Evolutionary conservation across 139 green algal species (phyloP).

Genomic region (Gonium pectorale): DNA sequence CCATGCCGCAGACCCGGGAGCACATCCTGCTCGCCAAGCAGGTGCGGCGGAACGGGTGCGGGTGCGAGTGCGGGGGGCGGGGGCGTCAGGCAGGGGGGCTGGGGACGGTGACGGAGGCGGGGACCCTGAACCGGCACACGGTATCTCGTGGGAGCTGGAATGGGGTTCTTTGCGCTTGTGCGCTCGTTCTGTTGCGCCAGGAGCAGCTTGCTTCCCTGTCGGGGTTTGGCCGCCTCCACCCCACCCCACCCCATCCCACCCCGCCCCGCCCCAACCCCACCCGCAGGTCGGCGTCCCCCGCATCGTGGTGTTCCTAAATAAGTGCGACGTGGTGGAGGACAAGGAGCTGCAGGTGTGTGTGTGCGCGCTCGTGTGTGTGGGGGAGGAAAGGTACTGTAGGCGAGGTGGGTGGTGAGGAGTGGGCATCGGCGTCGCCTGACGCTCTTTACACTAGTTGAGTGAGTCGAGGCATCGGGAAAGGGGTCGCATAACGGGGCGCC

Average conservation of each 20-base stretch:
- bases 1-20: constrained; percentile 99
- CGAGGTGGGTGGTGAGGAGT: too few species aligned
- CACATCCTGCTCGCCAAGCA: constrained; percentile 97
- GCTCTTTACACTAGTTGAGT: too few species aligned
- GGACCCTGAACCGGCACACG: too few species aligned
- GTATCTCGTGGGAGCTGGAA: too few species aligned
- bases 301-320: constrained; percentile 99
- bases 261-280: neutral
- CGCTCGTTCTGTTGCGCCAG: too few species aligned
- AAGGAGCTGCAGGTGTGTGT: constrained; percentile 83
- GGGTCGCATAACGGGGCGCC: too few species aligned
- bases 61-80: neutral
- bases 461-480: too few species aligned
- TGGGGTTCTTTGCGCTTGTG: too few species aligned
- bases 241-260: too few species aligned
- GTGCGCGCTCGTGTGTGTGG: neutral
- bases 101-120: neutral
- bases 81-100: neutral
- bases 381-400: neutral
- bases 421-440: neutral
- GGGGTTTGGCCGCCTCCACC: too few species aligned
- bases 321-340: constrained; percentile 97
- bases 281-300: constrained; percentile 94
- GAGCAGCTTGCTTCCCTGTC: too few species aligned
- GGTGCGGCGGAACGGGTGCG: constrained; percentile 52